These are phyloP conservation scores for Hanseniaspora lindneri DNA, from an alignment of 805 yeast genomes.

Conservation along the genomic window DNA sequence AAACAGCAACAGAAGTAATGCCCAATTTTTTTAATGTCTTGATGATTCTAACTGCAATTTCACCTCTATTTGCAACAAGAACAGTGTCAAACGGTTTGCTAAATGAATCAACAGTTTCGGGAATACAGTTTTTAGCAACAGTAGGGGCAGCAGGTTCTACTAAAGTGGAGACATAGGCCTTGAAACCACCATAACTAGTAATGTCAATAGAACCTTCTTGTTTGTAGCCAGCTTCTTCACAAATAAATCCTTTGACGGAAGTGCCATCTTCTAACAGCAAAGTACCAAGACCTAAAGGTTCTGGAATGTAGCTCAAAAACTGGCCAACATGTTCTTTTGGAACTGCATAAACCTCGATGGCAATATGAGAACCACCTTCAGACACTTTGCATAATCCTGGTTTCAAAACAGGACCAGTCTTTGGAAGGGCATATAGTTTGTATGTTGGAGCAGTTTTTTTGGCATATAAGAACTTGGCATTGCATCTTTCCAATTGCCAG, in stretches of 20 bases:
- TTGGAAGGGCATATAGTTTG: slow-evolving; percentile 71
- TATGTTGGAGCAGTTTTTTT: slow-evolving; percentile 64
- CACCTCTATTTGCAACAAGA: slow-evolving; percentile 95
- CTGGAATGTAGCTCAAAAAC: slow-evolving; percentile 80
- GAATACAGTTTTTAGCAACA: slow-evolving; percentile 16
- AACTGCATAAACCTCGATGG: slow-evolving; percentile 70
- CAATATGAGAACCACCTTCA: slow-evolving; percentile 46
- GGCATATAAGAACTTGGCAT: slow-evolving; percentile 55
- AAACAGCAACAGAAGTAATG: slow-evolving; percentile 73
- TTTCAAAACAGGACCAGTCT: slow-evolving; percentile 67
- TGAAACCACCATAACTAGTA: slow-evolving; percentile 85
- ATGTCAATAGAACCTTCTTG: slow-evolving; percentile 65
- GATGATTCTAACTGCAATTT: slow-evolving; percentile 89
- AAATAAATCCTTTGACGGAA: slow-evolving; percentile 84
- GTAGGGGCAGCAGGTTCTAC: background rate
- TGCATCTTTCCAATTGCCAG: slow-evolving; percentile 83
- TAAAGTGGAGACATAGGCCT: slow-evolving; percentile 35
- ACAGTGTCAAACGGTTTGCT: slow-evolving; percentile 66
- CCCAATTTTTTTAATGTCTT: slow-evolving; percentile 71
- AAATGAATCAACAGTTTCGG: slow-evolving; percentile 10
- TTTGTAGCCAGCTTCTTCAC: slow-evolving; percentile 80
- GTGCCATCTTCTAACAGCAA: slow-evolving; percentile 72
- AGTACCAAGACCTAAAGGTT: slow-evolving; percentile 90
- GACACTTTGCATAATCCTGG: slow-evolving; percentile 75
- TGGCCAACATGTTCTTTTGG: slow-evolving; percentile 70